These are phyloP conservation scores for Ogataea glucozyma DNA, from an alignment of 805 yeast genomes.

Conservation along the genomic window DNA sequence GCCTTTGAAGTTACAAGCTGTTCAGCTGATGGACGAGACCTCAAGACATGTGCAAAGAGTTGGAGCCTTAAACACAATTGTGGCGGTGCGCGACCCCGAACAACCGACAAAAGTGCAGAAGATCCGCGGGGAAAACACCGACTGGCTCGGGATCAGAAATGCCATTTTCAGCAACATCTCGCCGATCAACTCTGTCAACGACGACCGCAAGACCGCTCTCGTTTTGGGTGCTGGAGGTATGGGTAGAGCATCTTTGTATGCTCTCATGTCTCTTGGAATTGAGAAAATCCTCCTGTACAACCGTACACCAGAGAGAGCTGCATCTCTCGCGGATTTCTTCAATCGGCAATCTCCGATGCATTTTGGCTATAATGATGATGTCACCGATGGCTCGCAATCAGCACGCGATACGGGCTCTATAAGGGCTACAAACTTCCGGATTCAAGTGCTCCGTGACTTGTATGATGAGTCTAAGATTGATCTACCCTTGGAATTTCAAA, in stretches of 20 bases:
- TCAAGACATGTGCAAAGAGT: slow-evolving; percentile 8
- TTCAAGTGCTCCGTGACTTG: slow-evolving; percentile 5
- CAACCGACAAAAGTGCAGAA: background rate
- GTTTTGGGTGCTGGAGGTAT: slow-evolving; percentile 10
- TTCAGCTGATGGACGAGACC: slow-evolving; percentile 8
- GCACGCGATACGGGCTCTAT: slow-evolving; percentile 6
- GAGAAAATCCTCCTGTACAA: slow-evolving; percentile 9
- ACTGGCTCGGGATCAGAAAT: slow-evolving; percentile 8
- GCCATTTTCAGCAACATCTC: slow-evolving; percentile 10
- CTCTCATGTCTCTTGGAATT: slow-evolving; percentile 8
- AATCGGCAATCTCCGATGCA: slow-evolving; percentile 9
- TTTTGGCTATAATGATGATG: slow-evolving; percentile 1
- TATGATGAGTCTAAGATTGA: background rate
- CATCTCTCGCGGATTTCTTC: slow-evolving; percentile 7
- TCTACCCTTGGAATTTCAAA: slow-evolving; percentile 5
- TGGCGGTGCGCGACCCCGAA: slow-evolving; percentile 7
- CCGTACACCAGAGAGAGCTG: slow-evolving; percentile 7
- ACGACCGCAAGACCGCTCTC: slow-evolving; percentile 5
- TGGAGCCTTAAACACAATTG: slow-evolving; percentile 7
- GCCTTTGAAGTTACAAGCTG: slow-evolving; percentile 8
- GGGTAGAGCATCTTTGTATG: slow-evolving; percentile 9
- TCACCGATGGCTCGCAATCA: background rate
- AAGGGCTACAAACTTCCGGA: slow-evolving; percentile 6
- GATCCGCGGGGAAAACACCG: slow-evolving; percentile 8
- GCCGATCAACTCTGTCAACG: slow-evolving; percentile 9